Evolutionary conservation across 2,329 filamentous ascomycete species (phyloP).

Genomic region (Phyllosticta ampelicida): DNA sequence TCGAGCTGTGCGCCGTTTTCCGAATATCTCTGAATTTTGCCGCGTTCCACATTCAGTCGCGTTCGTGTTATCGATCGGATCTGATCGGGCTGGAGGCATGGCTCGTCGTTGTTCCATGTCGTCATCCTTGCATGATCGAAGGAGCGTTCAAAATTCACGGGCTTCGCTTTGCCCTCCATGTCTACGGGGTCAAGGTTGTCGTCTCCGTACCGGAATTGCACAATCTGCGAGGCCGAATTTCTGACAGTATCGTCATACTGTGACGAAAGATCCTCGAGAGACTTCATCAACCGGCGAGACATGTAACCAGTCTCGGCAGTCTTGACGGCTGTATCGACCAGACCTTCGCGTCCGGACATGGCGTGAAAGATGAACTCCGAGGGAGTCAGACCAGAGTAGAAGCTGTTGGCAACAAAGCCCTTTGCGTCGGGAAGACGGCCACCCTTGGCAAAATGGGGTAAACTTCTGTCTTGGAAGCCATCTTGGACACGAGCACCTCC

Average conservation of each 20-base stretch:
- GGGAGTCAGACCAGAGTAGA: slow-evolving; percentile 82
- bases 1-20: slow-evolving; percentile 21
- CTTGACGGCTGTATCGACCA: slow-evolving; percentile 98
- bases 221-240: slow-evolving; percentile 76
- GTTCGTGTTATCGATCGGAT: slow-evolving; percentile 58
- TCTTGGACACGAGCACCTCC: slow-evolving; percentile 84
- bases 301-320: slow-evolving; percentile 98
- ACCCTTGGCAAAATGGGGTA: slow-evolving; percentile 93
- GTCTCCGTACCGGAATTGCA: slow-evolving; percentile 96
- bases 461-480: slow-evolving; percentile 88
- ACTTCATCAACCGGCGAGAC: slow-evolving; percentile 97
- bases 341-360: slow-evolving; percentile 94
- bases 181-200: slow-evolving; percentile 93
- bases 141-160: slow-evolving; percentile 84
- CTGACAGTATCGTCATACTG: slow-evolving; percentile 92
- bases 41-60: slow-evolving; percentile 57
- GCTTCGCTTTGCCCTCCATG: slow-evolving; percentile 90
- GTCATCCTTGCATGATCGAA: slow-evolving; percentile 70
- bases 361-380: slow-evolving; percentile 97
- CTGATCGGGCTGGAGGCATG: slow-evolving; percentile 61
- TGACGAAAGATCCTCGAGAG: slow-evolving; percentile 83
- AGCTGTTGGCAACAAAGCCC: slow-evolving; percentile 94
- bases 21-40: slow-evolving; percentile 38
- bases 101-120: slow-evolving; percentile 70
- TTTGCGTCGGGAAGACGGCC: slow-evolving; percentile 87